Base-by-base conservation (phyloP, 2,329 filamentous ascomycete species). In the Pezicula radicicola region DNA sequence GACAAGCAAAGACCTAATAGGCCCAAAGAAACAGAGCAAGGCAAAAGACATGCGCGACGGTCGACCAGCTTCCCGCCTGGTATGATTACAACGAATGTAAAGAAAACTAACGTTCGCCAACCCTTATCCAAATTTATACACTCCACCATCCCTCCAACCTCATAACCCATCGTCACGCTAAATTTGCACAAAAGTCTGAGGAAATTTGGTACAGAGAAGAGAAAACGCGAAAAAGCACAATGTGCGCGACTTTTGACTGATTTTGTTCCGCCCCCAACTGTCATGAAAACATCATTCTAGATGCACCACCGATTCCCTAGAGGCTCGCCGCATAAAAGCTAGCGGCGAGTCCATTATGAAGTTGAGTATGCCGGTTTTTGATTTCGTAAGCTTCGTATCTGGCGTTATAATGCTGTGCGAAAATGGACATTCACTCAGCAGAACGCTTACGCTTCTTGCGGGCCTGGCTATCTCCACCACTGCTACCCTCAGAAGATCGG, bases 401-500 rank as follows among this genome's bases (percentile, higher is more conserved):
- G 45, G 46, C 57, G 49, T 28, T 33, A 33, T 33, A 33, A 33
- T 59, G 37, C 46, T 48, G 50, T 45, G 36, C 18, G 36, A 51
- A 51, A 43, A 44, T 49, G 27, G 35, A 48, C 37, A 15, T 35
- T 36, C 27, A 46, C 60, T 63, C 88, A 53, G 85, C 81, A 39
- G 80, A 80, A 68, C 89, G 85, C 83, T 87, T 89, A 72, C 85
- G 80, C 86, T 93, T 94, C 80, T 89, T 89, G 75, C 84, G 83
- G 67, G 78, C 64, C 56, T 74, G 72, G 46, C 52, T 58, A 27
- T 66, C 73, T 54, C 75, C 69, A 55, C 76, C 75, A 57, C 68
- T 74, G 53, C 71, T 71, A 6, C 65, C 78, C 19, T 81, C 80
- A 3, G 79, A 81, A 2, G 79, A 81, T 36, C 72, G 60, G n/a